Percentiles rank a stretch among this genome's conserved stretches.
Conservation (phyloP, 208 protist species). For the Jaenimonas drosophilae region DNA sequence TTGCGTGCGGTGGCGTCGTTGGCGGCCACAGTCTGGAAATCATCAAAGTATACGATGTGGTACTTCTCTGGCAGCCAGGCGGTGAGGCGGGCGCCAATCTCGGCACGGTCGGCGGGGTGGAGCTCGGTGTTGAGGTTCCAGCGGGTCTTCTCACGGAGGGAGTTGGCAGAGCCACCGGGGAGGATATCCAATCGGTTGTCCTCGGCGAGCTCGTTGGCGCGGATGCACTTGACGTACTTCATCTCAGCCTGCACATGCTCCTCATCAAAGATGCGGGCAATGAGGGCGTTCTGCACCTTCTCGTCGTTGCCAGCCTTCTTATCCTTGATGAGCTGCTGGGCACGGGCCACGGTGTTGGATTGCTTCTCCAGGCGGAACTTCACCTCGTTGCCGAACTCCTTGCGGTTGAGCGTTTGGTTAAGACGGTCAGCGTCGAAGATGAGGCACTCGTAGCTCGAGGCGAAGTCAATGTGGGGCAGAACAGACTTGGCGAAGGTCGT, state of each 20-base stretch:
- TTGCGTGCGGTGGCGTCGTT: conserved; percentile 54
- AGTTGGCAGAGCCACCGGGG: conserved; percentile 76
- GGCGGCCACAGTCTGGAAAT: conserved; percentile 82
- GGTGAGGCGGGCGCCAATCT: conserved; percentile 70
- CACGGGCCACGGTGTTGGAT: conserved; percentile 73
- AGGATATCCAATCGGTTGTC: conserved; percentile 85
- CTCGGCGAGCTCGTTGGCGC: conserved; percentile 80
- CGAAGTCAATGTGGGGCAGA: conserved; percentile 78
- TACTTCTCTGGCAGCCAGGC: conserved; percentile 88
- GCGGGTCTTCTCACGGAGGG: conserved; percentile 80
- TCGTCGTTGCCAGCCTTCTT: conserved; percentile 27
- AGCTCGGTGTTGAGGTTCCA: conserved; percentile 85
- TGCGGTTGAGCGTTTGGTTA: conserved; percentile 66
- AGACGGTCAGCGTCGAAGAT: conserved; percentile 79
- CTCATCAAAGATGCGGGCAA: conserved; percentile 82
- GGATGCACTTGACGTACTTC: conserved; percentile 87
- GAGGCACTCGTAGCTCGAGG: conserved; percentile 72
- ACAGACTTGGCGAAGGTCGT: conserved; percentile 63
- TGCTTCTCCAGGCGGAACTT: conserved; percentile 80
- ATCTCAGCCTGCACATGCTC: conserved; percentile 86
- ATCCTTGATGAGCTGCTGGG: conserved; percentile 74
- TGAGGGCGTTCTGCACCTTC: conserved; percentile 61
- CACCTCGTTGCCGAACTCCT: conserved; percentile 85
- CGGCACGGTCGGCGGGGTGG: conserved; percentile 62
- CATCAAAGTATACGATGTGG: conserved; percentile 85